A percentile compares a stretch with the other conserved stretches of the same genome.
These are phyloP conservation scores for Fermentozyma sake DNA, from an alignment of 1,139 yeast species.

Conservation along the genomic window DNA sequence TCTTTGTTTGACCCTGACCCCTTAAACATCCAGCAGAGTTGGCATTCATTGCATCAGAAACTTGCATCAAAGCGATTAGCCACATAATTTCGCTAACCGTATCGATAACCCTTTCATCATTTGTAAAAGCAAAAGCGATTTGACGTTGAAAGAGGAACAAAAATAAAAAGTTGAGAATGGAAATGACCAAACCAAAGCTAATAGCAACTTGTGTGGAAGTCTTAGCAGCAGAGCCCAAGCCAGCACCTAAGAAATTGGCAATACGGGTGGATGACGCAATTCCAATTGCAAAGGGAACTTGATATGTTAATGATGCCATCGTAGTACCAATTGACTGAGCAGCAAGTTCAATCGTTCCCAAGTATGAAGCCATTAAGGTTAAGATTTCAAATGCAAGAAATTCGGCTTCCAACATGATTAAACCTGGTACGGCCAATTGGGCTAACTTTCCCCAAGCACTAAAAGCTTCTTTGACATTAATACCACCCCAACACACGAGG, in stretches of 20 bases:
- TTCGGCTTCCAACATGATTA: conserved; percentile 71
- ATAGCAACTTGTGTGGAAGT: conserved; percentile 44
- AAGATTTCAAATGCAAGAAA: conserved; percentile 69
- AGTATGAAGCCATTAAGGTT: conserved; percentile 57
- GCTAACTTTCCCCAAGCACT: conserved; percentile 45
- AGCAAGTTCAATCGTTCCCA: conserved; percentile 52
- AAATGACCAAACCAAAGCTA: conserved; percentile 38
- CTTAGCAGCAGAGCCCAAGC: conserved; percentile 42
- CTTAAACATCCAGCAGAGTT: conserved; percentile 57
- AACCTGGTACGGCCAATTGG: conserved; percentile 62
- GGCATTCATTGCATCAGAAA: conserved; percentile 55
- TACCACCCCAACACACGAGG: conserved; percentile 31
- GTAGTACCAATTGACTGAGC: conserved; percentile 58
- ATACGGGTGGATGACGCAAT: conserved; percentile 58
- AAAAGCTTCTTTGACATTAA: conserved; percentile 25
- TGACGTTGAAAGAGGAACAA: conserved; percentile 33
- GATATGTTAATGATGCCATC: conserved; percentile 48
- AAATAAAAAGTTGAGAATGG: conserved; percentile 36
- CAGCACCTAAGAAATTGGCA: conserved; percentile 57
- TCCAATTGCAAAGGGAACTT: conserved; percentile 57
- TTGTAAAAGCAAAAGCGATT: conserved; percentile 38
- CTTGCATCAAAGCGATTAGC: conserved; percentile 51
- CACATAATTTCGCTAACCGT: conserved; percentile 44
- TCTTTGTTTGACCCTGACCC: conserved; percentile 57
- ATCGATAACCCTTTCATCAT: conserved; percentile 38